Conservation (phyloP, 768 basidiomycete species). For the Boletellus ananiceps region DNA sequence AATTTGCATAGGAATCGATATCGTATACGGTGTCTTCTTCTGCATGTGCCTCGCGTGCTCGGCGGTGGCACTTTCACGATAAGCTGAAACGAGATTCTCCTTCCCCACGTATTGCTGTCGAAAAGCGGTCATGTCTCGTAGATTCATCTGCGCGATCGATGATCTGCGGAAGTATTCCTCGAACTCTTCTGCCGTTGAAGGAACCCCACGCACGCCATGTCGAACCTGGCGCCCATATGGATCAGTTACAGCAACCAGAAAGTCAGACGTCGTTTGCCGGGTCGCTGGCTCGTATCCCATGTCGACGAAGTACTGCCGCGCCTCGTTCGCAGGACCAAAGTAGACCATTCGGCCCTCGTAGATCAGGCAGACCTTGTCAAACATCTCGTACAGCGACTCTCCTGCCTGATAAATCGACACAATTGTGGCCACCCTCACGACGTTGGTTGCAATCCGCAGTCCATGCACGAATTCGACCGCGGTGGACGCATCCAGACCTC, state of each 20-base stretch:
- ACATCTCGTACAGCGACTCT: slow-evolving; percentile 59
- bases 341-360: slow-evolving; percentile 57
- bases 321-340: slow-evolving; percentile 52
- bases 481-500: slow-evolving; percentile 64
- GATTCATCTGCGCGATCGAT: slow-evolving; percentile 37
- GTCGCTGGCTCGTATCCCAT: slow-evolving; percentile 53
- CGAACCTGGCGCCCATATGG: slow-evolving; percentile 54
- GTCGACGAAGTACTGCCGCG: slow-evolving; percentile 54
- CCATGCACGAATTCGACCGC: slow-evolving; percentile 72
- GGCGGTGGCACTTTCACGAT: slow-evolving; percentile 44
- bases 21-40: slow-evolving; percentile 44
- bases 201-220: slow-evolving; percentile 23
- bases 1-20: slow-evolving; percentile 47
- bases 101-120: slow-evolving; percentile 43
- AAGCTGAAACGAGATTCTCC: slow-evolving; percentile 38
- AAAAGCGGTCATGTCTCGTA: slow-evolving; percentile 46
- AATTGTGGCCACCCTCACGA: slow-evolving; percentile 51
- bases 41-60: slow-evolving; percentile 50
- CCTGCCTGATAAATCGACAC: slow-evolving; percentile 86
- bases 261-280: slow-evolving; percentile 61
- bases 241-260: slow-evolving; percentile 58
- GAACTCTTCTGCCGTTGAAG: slow-evolving; percentile 53
- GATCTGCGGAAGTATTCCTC: slow-evolving; percentile 45
- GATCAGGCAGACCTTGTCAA: slow-evolving; percentile 68
- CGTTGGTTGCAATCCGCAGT: slow-evolving; percentile 62